Evolutionary conservation across 225 moss, liverwort and hornwort genomes (phyloP).

Genomic region (Polytrichum formosum): DNA sequence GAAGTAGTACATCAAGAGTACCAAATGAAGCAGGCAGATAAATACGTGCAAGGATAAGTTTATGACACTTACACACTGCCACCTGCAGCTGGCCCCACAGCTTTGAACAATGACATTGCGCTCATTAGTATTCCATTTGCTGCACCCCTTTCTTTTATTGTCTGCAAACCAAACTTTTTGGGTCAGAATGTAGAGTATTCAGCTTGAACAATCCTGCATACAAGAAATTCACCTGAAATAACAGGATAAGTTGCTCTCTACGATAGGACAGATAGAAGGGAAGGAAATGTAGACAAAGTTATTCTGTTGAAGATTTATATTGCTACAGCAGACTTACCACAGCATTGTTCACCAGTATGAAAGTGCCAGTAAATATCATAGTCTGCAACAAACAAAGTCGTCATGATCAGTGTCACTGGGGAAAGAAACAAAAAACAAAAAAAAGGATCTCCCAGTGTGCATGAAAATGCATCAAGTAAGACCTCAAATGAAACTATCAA

Average conservation of each 20-base stretch:
- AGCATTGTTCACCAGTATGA: slow-evolving; percentile 70
- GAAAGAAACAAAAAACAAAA: neutral
- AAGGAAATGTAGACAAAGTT: neutral
- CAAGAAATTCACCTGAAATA: neutral
- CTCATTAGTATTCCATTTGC: slow-evolving; percentile 83
- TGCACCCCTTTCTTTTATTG: slow-evolving; percentile 58
- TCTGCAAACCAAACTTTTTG: slow-evolving; percentile 22
- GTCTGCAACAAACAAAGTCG: slow-evolving; percentile 27
- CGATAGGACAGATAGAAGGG: neutral
- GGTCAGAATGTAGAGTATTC: neutral
- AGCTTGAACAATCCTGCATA: neutral
- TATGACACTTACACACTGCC: slow-evolving; percentile 64
- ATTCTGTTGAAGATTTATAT: neutral
- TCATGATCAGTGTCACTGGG: neutral
- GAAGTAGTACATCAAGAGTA: neutral
- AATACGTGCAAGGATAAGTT: neutral
- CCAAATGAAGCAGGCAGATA: neutral
- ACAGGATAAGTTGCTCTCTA: neutral
- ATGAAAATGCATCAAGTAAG: neutral
- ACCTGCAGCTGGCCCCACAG: slow-evolving; percentile 73
- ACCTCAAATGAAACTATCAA: no score
- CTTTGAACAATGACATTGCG: slow-evolving; percentile 75
- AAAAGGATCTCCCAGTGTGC: no score
- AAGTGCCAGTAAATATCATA: slow-evolving; percentile 44
- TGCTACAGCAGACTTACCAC: slow-evolving; percentile 46